Evolutionary conservation across 495 filamentous ascomycete genomes (phyloP).

Genomic region (Tetracladium setigerum): DNA sequence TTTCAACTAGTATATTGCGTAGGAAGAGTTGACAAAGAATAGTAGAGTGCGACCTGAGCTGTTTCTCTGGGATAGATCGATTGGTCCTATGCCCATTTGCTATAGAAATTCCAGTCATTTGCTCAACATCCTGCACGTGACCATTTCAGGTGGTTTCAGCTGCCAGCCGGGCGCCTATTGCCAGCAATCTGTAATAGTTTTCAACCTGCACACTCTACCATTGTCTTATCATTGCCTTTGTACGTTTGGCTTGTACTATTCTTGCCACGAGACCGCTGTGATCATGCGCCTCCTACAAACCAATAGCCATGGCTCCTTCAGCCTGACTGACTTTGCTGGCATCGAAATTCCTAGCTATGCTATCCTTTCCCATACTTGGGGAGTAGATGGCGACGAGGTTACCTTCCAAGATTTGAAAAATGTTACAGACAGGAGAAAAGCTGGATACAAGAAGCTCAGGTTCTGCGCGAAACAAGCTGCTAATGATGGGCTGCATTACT

Average conservation of each 20-base stretch:
- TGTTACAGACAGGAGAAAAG: constrained; percentile 11
- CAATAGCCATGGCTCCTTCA: background rate
- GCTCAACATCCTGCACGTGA: too few species aligned
- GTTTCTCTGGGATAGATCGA: too few species aligned
- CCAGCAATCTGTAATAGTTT: too few species aligned
- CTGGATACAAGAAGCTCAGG: constrained; percentile 20
- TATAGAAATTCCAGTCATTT: too few species aligned
- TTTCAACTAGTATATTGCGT: too few species aligned
- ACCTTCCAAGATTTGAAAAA: constrained; percentile 4
- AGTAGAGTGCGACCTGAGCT: too few species aligned
- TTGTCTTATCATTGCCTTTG: too few species aligned
- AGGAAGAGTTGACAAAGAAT: too few species aligned
- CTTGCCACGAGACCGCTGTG: constrained; percentile 74
- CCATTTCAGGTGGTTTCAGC: too few species aligned
- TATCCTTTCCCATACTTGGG: constrained; percentile 20
- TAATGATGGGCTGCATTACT: constrained; percentile 15
- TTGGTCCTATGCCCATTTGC: too few species aligned
- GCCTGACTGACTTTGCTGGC: background rate
- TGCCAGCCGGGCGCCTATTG: too few species aligned
- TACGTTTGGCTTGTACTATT: too few species aligned
- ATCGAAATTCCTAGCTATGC: constrained; percentile 11
- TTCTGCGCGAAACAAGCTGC: constrained; percentile 23
- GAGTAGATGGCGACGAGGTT: constrained; percentile 9
- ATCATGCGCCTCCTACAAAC: constrained; percentile 8
- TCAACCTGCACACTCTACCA: background rate